Percentiles rank a stretch among this genome's conserved stretches.
Evolutionary conservation across 495 filamentous ascomycete species (phyloP).

Genomic region (Gamarada debralockiae): DNA sequence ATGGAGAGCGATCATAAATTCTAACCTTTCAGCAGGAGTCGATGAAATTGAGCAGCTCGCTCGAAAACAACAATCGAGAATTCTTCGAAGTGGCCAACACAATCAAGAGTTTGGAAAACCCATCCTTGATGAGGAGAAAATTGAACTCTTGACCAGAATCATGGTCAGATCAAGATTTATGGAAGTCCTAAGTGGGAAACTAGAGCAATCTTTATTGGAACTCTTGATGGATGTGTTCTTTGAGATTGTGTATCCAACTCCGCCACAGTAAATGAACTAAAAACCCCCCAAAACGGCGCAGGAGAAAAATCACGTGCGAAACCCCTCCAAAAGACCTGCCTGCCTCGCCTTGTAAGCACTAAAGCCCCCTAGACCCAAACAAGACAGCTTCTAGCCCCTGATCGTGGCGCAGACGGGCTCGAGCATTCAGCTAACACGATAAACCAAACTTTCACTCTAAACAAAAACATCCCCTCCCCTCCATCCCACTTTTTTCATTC

Average conservation of each 20-base stretch:
- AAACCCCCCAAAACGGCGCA: too few species aligned
- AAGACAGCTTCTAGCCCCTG: too few species aligned
- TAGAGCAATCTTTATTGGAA: background rate
- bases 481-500: too few species aligned
- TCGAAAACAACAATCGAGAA: background rate
- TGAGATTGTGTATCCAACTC: slow-evolving; percentile 13
- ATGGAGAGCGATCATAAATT: slow-evolving; percentile 1
- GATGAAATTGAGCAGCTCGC: background rate
- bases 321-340: too few species aligned
- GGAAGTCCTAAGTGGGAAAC: background rate
- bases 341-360: too few species aligned
- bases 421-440: too few species aligned
- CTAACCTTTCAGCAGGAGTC: background rate
- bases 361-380: too few species aligned
- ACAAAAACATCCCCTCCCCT: too few species aligned
- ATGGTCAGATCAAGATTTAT: background rate
- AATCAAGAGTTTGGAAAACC: background rate
- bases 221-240: slow-evolving; percentile 9
- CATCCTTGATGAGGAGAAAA: slow-evolving; percentile 5
- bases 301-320: too few species aligned
- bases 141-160: slow-evolving; percentile 5
- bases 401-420: too few species aligned
- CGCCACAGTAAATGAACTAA: too few species aligned
- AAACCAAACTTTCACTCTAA: too few species aligned
- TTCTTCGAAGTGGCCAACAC: background rate